These are phyloP conservation scores for Pulveroboletus frians DNA, from an alignment of 768 basidiomycete genomes.

Conservation along the genomic window DNA sequence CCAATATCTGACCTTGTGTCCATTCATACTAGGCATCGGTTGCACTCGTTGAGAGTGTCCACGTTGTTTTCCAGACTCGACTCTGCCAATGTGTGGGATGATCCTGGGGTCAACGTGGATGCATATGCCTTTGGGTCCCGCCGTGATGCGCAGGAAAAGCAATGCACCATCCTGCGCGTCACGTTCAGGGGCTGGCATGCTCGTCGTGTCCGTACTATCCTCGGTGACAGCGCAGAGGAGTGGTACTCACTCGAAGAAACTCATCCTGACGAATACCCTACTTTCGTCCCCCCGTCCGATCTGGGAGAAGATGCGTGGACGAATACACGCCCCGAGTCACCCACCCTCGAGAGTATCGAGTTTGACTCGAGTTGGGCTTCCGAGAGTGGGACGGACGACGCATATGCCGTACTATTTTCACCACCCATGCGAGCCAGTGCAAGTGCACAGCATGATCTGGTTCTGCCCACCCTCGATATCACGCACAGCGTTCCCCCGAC, in stretches of 20 bases:
- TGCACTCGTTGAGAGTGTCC: slow-evolving; percentile 60
- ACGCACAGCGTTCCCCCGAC: neutral
- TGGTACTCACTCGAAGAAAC: slow-evolving; percentile 74
- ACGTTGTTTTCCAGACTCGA: slow-evolving; percentile 71
- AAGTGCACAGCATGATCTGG: slow-evolving; percentile 62
- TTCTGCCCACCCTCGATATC: slow-evolving; percentile 68
- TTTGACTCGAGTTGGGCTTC: slow-evolving; percentile 5
- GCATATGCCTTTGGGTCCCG: slow-evolving; percentile 57
- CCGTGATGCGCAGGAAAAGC: slow-evolving; percentile 35
- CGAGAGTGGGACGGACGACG: slow-evolving; percentile 5
- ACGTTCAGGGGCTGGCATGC: slow-evolving; percentile 73
- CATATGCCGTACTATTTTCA: slow-evolving; percentile 2
- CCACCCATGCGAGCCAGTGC: slow-evolving; percentile 23
- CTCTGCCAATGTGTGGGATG: slow-evolving; percentile 57
- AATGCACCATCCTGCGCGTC: slow-evolving; percentile 63
- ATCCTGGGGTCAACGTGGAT: slow-evolving; percentile 43
- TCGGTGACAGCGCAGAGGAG: slow-evolving; percentile 66
- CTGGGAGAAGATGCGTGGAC: neutral
- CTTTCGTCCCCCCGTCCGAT: neutral
- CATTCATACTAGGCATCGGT: slow-evolving; percentile 48
- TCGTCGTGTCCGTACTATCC: slow-evolving; percentile 55
- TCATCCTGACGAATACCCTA: slow-evolving; percentile 11
- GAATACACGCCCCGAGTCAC: neutral
- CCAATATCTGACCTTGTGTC: slow-evolving; percentile 49
- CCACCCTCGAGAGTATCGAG: slow-evolving; percentile 6